Conservation (phyloP, 306 rosid species). For the Prunus salicina region DNA sequence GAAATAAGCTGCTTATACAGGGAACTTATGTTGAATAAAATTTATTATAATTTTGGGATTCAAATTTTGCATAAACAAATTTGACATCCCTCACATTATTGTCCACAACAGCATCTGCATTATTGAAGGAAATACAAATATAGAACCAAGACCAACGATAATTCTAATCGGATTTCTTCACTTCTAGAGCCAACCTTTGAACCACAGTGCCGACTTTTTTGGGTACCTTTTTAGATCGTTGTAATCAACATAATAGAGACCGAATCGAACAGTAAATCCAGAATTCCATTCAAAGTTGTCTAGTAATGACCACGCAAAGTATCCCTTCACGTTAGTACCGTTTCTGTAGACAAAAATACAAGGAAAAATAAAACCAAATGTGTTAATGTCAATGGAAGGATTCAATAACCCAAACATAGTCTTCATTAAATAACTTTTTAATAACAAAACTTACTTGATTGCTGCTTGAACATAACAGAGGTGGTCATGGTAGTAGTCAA, state of each 20-base stretch:
- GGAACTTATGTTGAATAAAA: too few relatives aligned
- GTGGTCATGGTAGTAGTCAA: constrained; percentile 41
- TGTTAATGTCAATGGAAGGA: neutral
- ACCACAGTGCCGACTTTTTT: constrained; percentile 65
- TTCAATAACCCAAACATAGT: neutral
- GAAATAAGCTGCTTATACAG: too few relatives aligned
- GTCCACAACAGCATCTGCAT: neutral
- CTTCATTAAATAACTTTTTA: neutral
- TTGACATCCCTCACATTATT: too few relatives aligned
- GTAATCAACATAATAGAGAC: constrained; percentile 54
- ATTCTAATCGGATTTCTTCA: neutral
- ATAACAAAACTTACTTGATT: constrained; percentile 37
- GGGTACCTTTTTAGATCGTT: constrained; percentile 45
- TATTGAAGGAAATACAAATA: neutral
- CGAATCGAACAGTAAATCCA: constrained; percentile 58
- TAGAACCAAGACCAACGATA: neutral
- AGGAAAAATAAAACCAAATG: neutral
- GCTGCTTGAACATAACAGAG: constrained; percentile 41
- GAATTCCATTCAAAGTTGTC: constrained; percentile 58
- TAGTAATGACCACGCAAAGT: constrained; percentile 67
- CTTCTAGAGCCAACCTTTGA: constrained; percentile 43
- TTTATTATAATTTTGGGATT: too few relatives aligned
- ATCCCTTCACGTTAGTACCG: constrained; percentile 64
- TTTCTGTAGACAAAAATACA: constrained; percentile 19
- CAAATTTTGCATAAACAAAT: too few relatives aligned